Conservation (phyloP, 768 basidiomycete genomes). For the Cyclocybe aegerita region DNA sequence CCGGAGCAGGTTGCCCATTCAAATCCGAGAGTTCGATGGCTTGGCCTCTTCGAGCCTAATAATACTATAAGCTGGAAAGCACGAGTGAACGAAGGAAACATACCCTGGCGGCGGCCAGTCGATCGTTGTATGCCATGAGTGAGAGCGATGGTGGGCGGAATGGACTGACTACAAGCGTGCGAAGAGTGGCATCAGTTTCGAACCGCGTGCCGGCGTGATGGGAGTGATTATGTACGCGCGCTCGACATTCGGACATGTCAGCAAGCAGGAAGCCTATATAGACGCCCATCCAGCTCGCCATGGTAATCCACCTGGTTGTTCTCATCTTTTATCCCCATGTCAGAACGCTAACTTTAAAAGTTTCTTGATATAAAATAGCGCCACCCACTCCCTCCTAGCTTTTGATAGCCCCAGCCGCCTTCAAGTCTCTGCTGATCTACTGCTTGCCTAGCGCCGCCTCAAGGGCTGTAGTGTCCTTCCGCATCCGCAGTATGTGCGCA, state of each 20-base stretch:
- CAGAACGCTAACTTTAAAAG: too few relatives aligned
- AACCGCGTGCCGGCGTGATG: not conserved
- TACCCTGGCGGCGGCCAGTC: conserved; percentile 37
- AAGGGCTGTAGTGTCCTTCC: not conserved
- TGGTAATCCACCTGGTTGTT: not conserved
- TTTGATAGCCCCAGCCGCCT: not conserved
- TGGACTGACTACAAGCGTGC: not conserved
- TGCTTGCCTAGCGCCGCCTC: not conserved
- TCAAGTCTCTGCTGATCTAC: not conserved
- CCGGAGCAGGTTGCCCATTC: conserved; percentile 7
- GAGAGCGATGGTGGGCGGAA: not conserved
- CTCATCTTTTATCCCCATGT: not conserved
- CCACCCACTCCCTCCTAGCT: not conserved
- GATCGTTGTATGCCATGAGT: conserved; percentile 34
- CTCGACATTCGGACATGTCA: not conserved
- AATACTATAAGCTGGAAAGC: conserved; percentile 3
- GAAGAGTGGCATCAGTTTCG: not conserved
- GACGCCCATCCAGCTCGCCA: not conserved
- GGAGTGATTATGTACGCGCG: not conserved
- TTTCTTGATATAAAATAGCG: not conserved
- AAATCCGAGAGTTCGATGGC: conserved; percentile 31
- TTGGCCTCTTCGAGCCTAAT: conserved; percentile 35
- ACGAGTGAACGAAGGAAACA: not conserved
- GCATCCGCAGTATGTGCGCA: not conserved
- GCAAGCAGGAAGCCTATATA: conserved; percentile 1